Conservation (phyloP, 805 yeast genomes). For the Zygosaccharomyces rouxii region DNA sequence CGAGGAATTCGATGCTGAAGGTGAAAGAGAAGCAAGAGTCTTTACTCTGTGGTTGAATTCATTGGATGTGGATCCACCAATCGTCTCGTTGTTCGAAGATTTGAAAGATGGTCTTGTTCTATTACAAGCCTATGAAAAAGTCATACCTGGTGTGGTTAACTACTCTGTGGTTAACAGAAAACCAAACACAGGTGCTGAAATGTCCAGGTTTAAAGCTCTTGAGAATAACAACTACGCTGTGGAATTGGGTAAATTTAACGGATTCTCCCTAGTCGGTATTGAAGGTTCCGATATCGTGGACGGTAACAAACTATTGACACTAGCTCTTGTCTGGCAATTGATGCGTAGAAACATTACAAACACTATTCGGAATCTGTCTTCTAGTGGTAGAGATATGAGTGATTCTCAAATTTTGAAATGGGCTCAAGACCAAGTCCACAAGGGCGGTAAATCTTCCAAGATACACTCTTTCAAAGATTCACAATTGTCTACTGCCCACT, state of each 20-base stretch:
- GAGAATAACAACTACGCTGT: slow-evolving; percentile 99
- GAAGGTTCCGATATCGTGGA: slow-evolving; percentile 97
- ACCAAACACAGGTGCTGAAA: slow-evolving; percentile 68
- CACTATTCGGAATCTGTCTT: slow-evolving; percentile 69
- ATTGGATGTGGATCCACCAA: slow-evolving; percentile 92
- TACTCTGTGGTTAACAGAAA: slow-evolving; percentile 75
- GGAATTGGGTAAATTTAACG: slow-evolving; percentile 86
- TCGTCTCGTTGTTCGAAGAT: slow-evolving; percentile 87
- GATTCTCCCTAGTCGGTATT: slow-evolving; percentile 92
- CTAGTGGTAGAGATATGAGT: slow-evolving; percentile 68
- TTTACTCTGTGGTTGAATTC: slow-evolving; percentile 97
- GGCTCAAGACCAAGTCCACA: slow-evolving; percentile 83
- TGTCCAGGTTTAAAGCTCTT: slow-evolving; percentile 88
- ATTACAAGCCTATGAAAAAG: slow-evolving; percentile 92
- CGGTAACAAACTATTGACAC: slow-evolving; percentile 81
- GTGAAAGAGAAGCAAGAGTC: slow-evolving; percentile 98
- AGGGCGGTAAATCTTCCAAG: slow-evolving; percentile 73
- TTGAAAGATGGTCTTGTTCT: slow-evolving; percentile 87
- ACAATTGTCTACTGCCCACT: slow-evolving; percentile 70
- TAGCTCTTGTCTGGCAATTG: slow-evolving; percentile 96
- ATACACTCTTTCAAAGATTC: slow-evolving; percentile 85
- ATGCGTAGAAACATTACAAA: slow-evolving; percentile 93
- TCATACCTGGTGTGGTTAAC: slow-evolving; percentile 87
- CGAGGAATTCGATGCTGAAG: slow-evolving; percentile 98
- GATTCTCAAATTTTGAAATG: slow-evolving; percentile 87